These are phyloP conservation scores for Colletotrichum cuscutae DNA, from an alignment of 2,329 filamentous ascomycete genomes.

Conservation along the genomic window DNA sequence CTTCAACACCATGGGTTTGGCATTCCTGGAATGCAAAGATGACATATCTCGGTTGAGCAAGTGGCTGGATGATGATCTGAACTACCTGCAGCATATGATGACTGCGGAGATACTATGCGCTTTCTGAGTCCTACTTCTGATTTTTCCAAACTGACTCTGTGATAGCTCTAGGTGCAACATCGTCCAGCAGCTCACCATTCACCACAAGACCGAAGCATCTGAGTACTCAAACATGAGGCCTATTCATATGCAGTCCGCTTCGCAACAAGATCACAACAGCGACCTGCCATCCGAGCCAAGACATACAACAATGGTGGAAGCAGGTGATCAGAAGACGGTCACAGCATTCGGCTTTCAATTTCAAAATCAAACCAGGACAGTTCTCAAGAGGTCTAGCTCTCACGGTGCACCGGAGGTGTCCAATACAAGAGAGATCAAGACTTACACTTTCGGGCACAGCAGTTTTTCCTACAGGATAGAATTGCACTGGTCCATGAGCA, in stretches of 20 bases:
- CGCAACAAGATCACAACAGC: too few relatives aligned
- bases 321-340: not conserved
- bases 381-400: not conserved
- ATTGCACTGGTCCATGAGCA: not conserved
- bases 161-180: not conserved
- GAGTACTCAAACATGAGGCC: fast-evolving
- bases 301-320: not conserved
- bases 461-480: constrained; percentile 1
- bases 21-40: constrained; percentile 6
- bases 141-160: not conserved
- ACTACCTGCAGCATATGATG: constrained; percentile 14
- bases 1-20: not conserved
- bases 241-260: too few relatives aligned
- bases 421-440: not conserved
- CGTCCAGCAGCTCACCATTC: not conserved
- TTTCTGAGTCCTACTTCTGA: too few relatives aligned
- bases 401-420: not conserved
- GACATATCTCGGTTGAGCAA: not conserved
- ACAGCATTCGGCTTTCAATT: not conserved
- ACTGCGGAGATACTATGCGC: not conserved
- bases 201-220: not conserved
- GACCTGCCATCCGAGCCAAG: not conserved
- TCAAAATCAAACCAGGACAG: not conserved
- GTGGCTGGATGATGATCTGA: constrained; percentile 7
- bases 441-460: not conserved